Evolutionary conservation across 768 basidiomycete species (phyloP).

Genomic region (Leucocoprinus leucothites): DNA sequence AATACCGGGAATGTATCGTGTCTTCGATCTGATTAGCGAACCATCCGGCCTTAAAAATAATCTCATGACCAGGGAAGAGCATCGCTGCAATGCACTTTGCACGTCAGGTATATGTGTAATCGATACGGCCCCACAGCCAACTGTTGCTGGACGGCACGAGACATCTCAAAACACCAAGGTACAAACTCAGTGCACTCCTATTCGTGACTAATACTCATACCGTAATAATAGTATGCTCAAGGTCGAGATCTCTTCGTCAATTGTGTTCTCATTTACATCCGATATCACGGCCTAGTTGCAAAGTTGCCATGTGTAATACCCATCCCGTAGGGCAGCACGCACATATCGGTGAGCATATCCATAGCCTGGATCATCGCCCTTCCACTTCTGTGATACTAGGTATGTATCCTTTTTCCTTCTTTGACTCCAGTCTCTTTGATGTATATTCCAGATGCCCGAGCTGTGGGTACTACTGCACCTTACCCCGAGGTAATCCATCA

Average conservation of each 20-base stretch:
- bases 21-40: too few relatives aligned
- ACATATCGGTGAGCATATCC: conserved; percentile 49
- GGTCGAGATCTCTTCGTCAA: too few relatives aligned
- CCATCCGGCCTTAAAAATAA: too few relatives aligned
- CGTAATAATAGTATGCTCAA: conserved; percentile 58
- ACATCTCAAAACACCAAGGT: conserved; percentile 68
- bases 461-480: conserved; percentile 58
- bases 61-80: conserved; percentile 53
- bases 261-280: too few relatives aligned
- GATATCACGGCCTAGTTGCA: conserved; percentile 38
- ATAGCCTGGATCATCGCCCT: conserved; percentile 40
- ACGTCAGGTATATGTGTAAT: conserved; percentile 55
- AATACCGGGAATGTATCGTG: too few relatives aligned
- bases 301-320: conserved; percentile 47
- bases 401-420: conserved; percentile 20
- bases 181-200: too few relatives aligned
- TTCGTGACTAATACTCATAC: too few relatives aligned
- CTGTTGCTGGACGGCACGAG: conserved; percentile 55
- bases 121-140: conserved; percentile 52
- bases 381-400: conserved; percentile 56
- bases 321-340: conserved; percentile 38
- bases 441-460: conserved; percentile 42
- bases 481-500: conserved; percentile 46
- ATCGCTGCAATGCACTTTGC: conserved; percentile 43
- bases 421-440: not conserved